These are phyloP conservation scores for Pezicula carpinea DNA, from an alignment of 2,329 filamentous ascomycete genomes.

Conservation along the genomic window DNA sequence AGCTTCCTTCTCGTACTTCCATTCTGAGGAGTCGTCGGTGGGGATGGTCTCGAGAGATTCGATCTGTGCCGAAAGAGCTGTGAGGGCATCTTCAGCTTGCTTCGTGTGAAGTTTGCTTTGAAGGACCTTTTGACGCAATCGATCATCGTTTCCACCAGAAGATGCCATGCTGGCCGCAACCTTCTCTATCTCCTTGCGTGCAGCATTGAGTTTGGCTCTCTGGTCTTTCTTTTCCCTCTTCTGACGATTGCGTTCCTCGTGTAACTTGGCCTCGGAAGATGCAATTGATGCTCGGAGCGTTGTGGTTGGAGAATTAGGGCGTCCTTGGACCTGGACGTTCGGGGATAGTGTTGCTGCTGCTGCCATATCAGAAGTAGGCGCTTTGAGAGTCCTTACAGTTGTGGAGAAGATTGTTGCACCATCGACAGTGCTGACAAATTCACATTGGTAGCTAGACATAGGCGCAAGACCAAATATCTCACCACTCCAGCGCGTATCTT, in stretches of 20 bases:
- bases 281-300: conserved; percentile 74
- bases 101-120: conserved; percentile 72
- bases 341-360: conserved; percentile 30
- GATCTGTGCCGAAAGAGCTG: conserved; percentile 52
- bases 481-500: conserved; percentile 62
- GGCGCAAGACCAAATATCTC: conserved; percentile 66
- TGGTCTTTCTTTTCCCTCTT: conserved; percentile 72
- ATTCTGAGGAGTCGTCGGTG: conserved; percentile 51
- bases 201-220: conserved; percentile 60
- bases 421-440: conserved; percentile 67
- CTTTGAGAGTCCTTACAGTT: conserved; percentile 47
- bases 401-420: conserved; percentile 65
- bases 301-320: conserved; percentile 71
- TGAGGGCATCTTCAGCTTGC: conserved; percentile 55
- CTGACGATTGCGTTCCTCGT: conserved; percentile 63
- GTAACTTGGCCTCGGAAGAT: conserved; percentile 64
- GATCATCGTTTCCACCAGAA: conserved; percentile 69
- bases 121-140: conserved; percentile 67
- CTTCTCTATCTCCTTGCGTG: conserved; percentile 71
- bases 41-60: conserved; percentile 61
- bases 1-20: conserved; percentile 50
- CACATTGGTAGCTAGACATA: conserved; percentile 71
- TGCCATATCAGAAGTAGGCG: conserved; percentile 18
- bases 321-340: conserved; percentile 54
- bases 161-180: conserved; percentile 62